Conservation (phyloP, 352 stramenopile species). For the Saprolegnia parasitica region DNA sequence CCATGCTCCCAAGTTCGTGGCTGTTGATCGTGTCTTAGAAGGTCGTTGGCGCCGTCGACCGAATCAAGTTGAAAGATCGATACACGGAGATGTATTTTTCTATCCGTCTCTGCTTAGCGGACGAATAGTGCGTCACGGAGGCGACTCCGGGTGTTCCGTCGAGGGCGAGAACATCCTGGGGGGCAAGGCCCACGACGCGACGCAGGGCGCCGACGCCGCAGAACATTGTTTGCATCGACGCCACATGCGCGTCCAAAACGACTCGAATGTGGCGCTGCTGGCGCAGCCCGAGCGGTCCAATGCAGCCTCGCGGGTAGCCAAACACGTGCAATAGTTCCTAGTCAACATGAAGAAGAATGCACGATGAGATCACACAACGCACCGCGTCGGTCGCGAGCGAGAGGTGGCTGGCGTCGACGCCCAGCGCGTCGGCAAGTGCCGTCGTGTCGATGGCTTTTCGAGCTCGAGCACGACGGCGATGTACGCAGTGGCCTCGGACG, state of each 20-base stretch:
- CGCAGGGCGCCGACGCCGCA: conserved; percentile 40
- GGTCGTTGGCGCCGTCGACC: too few species aligned
- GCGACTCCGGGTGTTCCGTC: not conserved
- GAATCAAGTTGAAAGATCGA: too few species aligned
- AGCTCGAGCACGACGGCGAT: conserved; percentile 49
- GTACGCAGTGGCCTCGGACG: conserved; percentile 28
- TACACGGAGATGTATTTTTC: too few species aligned
- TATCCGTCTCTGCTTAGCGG: too few species aligned
- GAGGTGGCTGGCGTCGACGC: conserved; percentile 34
- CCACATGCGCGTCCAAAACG: conserved; percentile 43
- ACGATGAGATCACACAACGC: conserved; percentile 17
- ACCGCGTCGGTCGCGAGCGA: conserved; percentile 49
- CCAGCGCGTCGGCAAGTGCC: conserved; percentile 30
- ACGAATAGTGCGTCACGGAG: not conserved
- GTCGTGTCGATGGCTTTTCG: conserved; percentile 49
- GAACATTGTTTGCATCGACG: conserved; percentile 36
- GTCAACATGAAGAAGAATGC: conserved; percentile 15
- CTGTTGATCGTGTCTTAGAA: too few species aligned
- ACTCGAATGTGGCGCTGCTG: conserved; percentile 45
- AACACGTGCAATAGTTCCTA: conserved; percentile 61
- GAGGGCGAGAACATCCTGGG: not conserved
- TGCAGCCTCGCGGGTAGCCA: conserved; percentile 53
- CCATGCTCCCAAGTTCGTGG: too few species aligned
- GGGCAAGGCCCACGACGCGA: conserved; percentile 2
- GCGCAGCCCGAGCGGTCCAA: conserved; percentile 58